Evolutionary conservation across 768 basidiomycete genomes (phyloP).

Genomic region (Boletus rufocinnamomeus): DNA sequence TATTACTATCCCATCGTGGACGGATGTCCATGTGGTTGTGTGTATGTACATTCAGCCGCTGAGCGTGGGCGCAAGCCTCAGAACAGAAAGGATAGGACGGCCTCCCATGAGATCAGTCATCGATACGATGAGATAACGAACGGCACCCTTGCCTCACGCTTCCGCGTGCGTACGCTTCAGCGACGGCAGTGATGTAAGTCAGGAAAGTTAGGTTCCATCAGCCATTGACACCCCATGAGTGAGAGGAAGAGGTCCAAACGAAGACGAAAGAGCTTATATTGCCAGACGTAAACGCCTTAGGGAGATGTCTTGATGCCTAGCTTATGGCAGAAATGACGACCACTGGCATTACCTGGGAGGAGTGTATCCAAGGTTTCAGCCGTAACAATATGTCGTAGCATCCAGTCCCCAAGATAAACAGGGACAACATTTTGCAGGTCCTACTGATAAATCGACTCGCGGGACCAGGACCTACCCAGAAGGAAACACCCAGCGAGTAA

Average conservation of each 20-base stretch:
- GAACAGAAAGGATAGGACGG: conserved; percentile 4
- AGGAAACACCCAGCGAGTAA: background rate
- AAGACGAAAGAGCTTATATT: conserved; percentile 22
- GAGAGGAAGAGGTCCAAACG: background rate
- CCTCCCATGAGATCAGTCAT: conserved; percentile 9
- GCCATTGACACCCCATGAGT: background rate
- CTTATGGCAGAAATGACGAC: conserved; percentile 15
- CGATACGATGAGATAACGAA: background rate
- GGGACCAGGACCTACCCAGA: background rate
- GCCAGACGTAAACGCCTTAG: conserved; percentile 22
- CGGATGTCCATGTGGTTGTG: background rate
- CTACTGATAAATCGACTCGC: background rate
- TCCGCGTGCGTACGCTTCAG: background rate
- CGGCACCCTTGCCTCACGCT: background rate
- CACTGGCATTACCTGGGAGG: conserved; percentile 6
- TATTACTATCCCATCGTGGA: background rate
- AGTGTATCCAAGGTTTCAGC: no score
- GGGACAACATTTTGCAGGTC: no score
- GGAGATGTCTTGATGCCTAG: conserved; percentile 1
- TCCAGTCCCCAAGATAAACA: no score
- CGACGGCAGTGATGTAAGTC: conserved; percentile 17
- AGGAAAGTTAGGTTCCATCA: conserved; percentile 13
- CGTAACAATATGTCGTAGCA: no score
- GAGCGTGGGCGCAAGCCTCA: background rate
- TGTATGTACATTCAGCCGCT: background rate